Conservation (phyloP, 257 asterid species). For the Solanum pinnatisectum region DNA sequence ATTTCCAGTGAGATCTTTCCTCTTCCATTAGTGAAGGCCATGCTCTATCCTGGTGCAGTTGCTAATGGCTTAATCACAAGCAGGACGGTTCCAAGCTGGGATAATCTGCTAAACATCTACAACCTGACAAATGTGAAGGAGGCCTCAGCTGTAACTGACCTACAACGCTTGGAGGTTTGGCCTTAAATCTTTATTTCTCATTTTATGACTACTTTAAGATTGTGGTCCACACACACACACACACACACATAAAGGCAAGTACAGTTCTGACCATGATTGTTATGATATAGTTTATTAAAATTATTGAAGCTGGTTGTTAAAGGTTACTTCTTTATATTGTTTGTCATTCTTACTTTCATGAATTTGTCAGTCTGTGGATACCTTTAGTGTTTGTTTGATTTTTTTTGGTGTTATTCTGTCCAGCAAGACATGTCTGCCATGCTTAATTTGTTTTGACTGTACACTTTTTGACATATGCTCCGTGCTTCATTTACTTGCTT, state of each 20-base stretch:
- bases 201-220: background rate
- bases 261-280: background rate
- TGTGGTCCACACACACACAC: background rate
- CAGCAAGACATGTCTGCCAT: background rate
- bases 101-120: conserved; percentile 45
- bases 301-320: background rate
- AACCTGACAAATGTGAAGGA: conserved; percentile 71
- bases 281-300: background rate
- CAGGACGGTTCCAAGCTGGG: conserved; percentile 71
- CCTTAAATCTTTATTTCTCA: background rate
- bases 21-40: conserved; percentile 68
- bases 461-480: background rate
- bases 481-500: background rate
- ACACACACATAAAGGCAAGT: background rate
- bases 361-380: background rate
- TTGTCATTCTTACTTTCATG: background rate
- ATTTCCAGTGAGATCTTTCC: conserved; percentile 78
- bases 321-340: background rate
- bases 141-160: conserved; percentile 67
- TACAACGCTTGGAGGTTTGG: conserved; percentile 84
- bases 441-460: background rate
- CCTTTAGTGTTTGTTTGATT: background rate
- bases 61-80: conserved; percentile 37
- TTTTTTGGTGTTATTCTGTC: background rate
- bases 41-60: conserved; percentile 89